Evolutionary conservation across 768 basidiomycete genomes (phyloP).

Genomic region (Mycena belliarum): DNA sequence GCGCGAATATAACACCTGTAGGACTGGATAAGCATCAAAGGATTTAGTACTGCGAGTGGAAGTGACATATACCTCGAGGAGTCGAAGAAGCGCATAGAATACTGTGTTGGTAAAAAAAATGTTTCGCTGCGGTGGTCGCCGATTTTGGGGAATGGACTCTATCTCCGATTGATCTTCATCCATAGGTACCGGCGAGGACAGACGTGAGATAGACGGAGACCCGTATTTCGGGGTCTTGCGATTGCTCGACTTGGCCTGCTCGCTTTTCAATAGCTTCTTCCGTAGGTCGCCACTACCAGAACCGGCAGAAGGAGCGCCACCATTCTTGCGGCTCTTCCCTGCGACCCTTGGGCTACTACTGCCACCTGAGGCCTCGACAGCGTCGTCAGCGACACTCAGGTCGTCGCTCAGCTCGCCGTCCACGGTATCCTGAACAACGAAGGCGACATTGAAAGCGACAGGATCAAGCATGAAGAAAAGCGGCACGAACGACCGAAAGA

Average conservation of each 20-base stretch:
- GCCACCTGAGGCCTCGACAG: constrained; percentile 40
- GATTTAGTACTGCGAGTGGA: neutral
- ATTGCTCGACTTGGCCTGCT: constrained; percentile 72
- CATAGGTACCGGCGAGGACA: constrained; percentile 59
- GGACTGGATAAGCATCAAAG: constrained; percentile 4
- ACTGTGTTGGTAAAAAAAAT: constrained; percentile 89
- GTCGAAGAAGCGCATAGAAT: constrained; percentile 82
- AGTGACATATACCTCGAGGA: constrained; percentile 75
- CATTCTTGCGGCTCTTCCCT: constrained; percentile 29
- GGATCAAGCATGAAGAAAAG: constrained; percentile 78
- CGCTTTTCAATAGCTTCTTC: constrained; percentile 80
- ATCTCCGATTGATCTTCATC: constrained; percentile 37
- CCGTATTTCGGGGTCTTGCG: constrained; percentile 57
- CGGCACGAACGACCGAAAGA: constrained; percentile 74
- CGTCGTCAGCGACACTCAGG: constrained; percentile 37
- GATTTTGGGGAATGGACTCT: constrained; percentile 4
- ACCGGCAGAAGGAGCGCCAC: constrained; percentile 24
- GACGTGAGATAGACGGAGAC: constrained; percentile 57
- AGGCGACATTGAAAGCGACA: constrained; percentile 67
- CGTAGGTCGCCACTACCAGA: constrained; percentile 61
- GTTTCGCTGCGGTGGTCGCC: constrained; percentile 42
- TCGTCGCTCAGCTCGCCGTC: constrained; percentile 64
- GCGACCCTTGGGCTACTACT: constrained; percentile 41
- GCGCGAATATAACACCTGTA: constrained; percentile 79
- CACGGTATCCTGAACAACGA: constrained; percentile 56